Base-by-base conservation (phyloP, 2,329 filamentous ascomycete species). In the Aureobasidium leucospermi region DNA sequence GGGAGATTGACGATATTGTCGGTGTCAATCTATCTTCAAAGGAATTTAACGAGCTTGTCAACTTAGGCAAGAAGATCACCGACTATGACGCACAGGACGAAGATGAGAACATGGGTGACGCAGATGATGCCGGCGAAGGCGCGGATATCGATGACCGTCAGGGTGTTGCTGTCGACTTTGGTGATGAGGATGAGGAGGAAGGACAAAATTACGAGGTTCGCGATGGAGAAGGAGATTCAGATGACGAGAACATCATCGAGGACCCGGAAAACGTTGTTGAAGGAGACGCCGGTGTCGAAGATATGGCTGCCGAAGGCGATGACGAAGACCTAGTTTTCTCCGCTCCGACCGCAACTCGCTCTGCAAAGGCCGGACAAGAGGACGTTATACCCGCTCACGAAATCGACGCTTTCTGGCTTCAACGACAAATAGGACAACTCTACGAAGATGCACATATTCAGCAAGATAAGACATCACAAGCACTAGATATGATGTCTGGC, bases 71-170 rank as follows among this genome's bases (percentile, higher is more conserved):
- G 79, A 99, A 99, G 76, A 96, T 99, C 64, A 99, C 94, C 52
- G 94, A 99, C 73, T 99, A 97, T 74, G 89, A 97, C 74, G 89
- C 89, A 41, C 91, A 97, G 71, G 93, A 97, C 65, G 94, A 96
- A 34, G 92, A 97, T 63, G 93, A 96, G 65, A 86, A 91, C 60
- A 89, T 90, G 79, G 87, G 84, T 32, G 85, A 87, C 67, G 71
- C 68, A 31, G 87, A 83, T 60, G 81, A 84, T 31, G 81, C 79
- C 23, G 83, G 79, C 16, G 89, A 86, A 47, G 87, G 76, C 29
- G 81, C 83, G 32, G 92, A 96, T 71, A 84, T 96, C 52, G 94
- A 96, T 68, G 92, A 96, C 67, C 86, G 90, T 52, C 91, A 99
- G 73, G 94, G 94, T 79, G 94, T 99, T 47, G 94, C 95, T 38